Evolutionary conservation across 108 stramenopile genomes (phyloP).

Genomic region (Cyclotella sp.): DNA sequence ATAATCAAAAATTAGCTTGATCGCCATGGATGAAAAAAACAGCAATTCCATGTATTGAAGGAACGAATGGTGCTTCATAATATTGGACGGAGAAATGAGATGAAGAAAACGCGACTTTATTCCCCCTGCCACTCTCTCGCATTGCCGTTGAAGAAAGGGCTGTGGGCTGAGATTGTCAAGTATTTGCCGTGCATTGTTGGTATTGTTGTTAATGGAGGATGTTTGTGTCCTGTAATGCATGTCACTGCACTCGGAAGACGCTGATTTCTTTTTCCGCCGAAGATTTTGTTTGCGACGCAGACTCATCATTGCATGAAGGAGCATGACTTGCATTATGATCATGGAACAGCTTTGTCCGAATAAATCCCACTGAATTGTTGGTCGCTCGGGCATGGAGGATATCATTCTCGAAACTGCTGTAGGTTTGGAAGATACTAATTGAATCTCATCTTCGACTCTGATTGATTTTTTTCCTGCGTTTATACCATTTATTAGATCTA

Average conservation of each 20-base stretch:
- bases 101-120: constrained; percentile 29
- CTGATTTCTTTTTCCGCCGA: constrained; percentile 20
- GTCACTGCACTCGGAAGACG: background rate
- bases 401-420: background rate
- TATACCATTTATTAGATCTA: background rate
- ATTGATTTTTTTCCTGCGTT: background rate
- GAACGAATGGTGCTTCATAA: constrained; percentile 42
- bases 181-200: constrained; percentile 16
- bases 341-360: constrained; percentile 50
- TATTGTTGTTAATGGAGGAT: background rate
- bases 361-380: constrained; percentile 36
- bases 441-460: constrained; percentile 1
- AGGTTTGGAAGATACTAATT: background rate
- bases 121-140: constrained; percentile 6
- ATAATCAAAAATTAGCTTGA: constrained; percentile 48
- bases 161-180: constrained; percentile 7
- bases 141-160: constrained; percentile 13
- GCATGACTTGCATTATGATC: constrained; percentile 46
- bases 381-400: constrained; percentile 7
- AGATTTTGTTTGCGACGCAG: constrained; percentile 21
- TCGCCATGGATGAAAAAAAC: constrained; percentile 31
- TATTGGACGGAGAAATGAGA: constrained; percentile 44
- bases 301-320: constrained; percentile 45
- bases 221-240: constrained; percentile 3
- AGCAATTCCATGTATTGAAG: constrained; percentile 46